Conservation (phyloP, 257 asterid genomes). For the Fraxinus pennsylvanica region DNA sequence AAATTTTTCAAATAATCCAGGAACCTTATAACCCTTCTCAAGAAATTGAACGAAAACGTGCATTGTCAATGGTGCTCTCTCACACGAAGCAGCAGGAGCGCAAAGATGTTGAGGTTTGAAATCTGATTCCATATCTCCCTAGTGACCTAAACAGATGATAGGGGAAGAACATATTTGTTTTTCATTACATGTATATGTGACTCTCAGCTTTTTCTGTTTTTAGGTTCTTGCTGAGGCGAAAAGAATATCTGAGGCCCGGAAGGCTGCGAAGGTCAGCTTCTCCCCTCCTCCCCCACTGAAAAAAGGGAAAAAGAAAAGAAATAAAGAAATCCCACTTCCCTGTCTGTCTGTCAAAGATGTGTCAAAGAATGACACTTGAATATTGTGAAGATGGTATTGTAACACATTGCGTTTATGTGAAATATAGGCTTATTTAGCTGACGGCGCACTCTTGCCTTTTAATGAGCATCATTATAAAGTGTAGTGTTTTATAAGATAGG, state of each 20-base stretch:
- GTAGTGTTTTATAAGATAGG: not conserved
- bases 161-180: conserved; percentile 2
- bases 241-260: conserved; percentile 81
- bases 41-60: conserved; percentile 86
- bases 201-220: conserved; percentile 12
- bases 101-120: conserved; percentile 78
- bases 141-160: conserved; percentile 2
- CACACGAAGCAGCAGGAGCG: conserved; percentile 94
- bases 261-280: conserved; percentile 63
- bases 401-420: conserved; percentile 5
- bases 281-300: not conserved
- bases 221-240: conserved; percentile 94
- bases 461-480: not conserved
- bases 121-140: conserved; percentile 18
- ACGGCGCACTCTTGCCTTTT: not conserved
- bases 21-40: conserved; percentile 74
- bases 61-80: conserved; percentile 83
- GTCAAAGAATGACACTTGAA: not conserved
- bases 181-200: conserved; percentile 4
- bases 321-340: not conserved
- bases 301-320: not conserved
- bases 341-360: conserved; percentile 16
- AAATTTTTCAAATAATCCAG: conserved; percentile 41
- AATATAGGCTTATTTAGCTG: not conserved
- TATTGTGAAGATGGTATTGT: conserved; percentile 1